These are phyloP conservation scores for Pichia rugopelliculosa DNA, from an alignment of 805 yeast genomes.

Conservation along the genomic window DNA sequence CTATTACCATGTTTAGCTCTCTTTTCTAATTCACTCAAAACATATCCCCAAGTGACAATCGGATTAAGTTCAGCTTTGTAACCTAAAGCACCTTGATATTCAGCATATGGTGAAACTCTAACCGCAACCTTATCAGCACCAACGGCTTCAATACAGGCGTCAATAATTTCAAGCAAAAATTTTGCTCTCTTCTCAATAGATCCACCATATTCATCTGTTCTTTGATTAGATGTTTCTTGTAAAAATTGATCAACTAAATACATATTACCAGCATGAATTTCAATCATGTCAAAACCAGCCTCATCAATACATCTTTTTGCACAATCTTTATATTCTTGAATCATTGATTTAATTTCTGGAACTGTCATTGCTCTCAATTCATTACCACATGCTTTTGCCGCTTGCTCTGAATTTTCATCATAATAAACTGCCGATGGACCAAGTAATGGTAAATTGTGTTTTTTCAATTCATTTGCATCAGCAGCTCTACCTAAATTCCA, in stretches of 20 bases:
- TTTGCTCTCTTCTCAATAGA: constrained; percentile 36
- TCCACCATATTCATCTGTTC: constrained; percentile 41
- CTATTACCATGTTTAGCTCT: constrained; percentile 21
- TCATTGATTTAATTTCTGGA: constrained; percentile 34
- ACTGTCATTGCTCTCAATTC: constrained; percentile 41
- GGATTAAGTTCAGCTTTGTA: constrained; percentile 29
- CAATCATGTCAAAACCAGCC: constrained; percentile 37
- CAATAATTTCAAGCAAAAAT: constrained; percentile 40
- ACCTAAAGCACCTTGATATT: constrained; percentile 34
- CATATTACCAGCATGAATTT: constrained; percentile 37
- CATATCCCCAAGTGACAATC: constrained; percentile 30
- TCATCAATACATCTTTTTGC: constrained; percentile 32
- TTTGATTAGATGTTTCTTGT: constrained; percentile 28
- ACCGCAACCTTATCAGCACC: constrained; percentile 45
- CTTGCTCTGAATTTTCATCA: constrained; percentile 30
- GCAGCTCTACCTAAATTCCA: constrained; percentile 44
- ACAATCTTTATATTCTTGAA: constrained; percentile 35
- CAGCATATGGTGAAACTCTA: constrained; percentile 43
- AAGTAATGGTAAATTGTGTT: constrained; percentile 29
- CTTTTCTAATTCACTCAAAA: constrained; percentile 31
- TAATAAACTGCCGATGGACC: constrained; percentile 35
- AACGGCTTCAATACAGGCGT: constrained; percentile 41
- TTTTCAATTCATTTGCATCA: constrained; percentile 30
- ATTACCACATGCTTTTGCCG: constrained; percentile 30
- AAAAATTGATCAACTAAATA: constrained; percentile 35